Conservation (phyloP, 2,329 filamentous ascomycete species). For the Triangularia verruculosa region DNA sequence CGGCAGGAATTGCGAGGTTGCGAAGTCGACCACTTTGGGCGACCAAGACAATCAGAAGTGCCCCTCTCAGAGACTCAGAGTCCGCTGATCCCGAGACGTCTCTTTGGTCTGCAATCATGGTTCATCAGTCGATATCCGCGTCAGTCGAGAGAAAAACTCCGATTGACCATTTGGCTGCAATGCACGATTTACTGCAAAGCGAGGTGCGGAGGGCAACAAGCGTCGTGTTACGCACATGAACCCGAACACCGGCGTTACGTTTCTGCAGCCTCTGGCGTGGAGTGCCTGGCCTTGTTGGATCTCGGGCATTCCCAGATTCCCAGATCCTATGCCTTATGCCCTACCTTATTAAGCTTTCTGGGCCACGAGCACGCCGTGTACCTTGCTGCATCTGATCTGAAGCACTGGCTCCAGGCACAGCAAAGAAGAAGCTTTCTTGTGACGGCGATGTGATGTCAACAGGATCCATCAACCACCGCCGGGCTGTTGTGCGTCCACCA, state of each 20-base stretch:
- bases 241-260: slow-evolving; percentile 5
- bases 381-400: slow-evolving; percentile 4
- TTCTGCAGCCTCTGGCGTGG: slow-evolving; percentile 8
- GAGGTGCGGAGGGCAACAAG: slow-evolving; percentile 7
- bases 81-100: background rate
- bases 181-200: slow-evolving; percentile 21
- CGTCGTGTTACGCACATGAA: slow-evolving; percentile 1
- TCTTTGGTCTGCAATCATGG: background rate
- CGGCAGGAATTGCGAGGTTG: background rate
- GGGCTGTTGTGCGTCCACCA: slow-evolving; percentile 6
- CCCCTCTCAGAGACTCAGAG: background rate
- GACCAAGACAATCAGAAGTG: background rate
- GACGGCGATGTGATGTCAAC: slow-evolving; percentile 5
- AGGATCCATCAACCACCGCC: background rate
- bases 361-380: slow-evolving; percentile 6
- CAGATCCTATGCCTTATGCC: too few relatives aligned
- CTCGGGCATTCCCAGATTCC: background rate
- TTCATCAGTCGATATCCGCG: background rate
- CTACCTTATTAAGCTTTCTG: background rate
- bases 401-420: slow-evolving; percentile 13
- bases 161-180: slow-evolving; percentile 19
- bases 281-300: slow-evolving; percentile 6
- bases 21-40: background rate
- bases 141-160: slow-evolving; percentile 10
- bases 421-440: slow-evolving; percentile 9